phyloP scores from a whole-genome alignment of 805 yeast genomes.

The Zygotorulaspora danielsina region DNA sequence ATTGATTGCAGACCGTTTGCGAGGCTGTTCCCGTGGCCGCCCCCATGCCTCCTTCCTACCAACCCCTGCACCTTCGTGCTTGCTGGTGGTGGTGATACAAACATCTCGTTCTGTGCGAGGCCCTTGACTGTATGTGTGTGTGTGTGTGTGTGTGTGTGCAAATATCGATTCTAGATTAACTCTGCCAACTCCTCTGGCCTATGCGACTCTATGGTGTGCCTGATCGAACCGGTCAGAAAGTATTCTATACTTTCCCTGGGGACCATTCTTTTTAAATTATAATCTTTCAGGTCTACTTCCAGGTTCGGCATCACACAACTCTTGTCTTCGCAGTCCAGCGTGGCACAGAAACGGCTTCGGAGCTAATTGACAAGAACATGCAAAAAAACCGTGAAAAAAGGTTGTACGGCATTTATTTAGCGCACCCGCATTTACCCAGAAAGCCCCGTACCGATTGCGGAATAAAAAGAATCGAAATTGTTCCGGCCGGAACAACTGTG shows the following conservation, averaged over 20 bases:
- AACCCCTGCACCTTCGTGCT: constrained; percentile 24
- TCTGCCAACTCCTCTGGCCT: no score
- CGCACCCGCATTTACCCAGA: constrained; percentile 1
- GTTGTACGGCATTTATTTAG: neutral
- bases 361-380: neutral
- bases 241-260: no score
- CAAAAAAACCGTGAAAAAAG: neutral
- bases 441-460: neutral
- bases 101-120: constrained; percentile 17
- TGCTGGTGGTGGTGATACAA: constrained; percentile 35
- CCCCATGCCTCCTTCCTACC: constrained; percentile 15
- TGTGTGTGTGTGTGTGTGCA: no score
- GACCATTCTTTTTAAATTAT: neutral
- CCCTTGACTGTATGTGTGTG: neutral
- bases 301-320: constrained; percentile 1
- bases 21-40: constrained; percentile 4
- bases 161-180: no score
- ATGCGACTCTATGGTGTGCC: no score
- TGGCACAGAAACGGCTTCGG: neutral
- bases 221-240: no score
- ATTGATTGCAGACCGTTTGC: constrained; percentile 10
- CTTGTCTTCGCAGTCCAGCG: neutral
- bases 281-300: no score
- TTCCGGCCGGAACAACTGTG: constrained; percentile 1
- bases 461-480: neutral